phyloP scores from a whole-genome alignment of 257 asterid species.

The Solanum appendiculatum region DNA sequence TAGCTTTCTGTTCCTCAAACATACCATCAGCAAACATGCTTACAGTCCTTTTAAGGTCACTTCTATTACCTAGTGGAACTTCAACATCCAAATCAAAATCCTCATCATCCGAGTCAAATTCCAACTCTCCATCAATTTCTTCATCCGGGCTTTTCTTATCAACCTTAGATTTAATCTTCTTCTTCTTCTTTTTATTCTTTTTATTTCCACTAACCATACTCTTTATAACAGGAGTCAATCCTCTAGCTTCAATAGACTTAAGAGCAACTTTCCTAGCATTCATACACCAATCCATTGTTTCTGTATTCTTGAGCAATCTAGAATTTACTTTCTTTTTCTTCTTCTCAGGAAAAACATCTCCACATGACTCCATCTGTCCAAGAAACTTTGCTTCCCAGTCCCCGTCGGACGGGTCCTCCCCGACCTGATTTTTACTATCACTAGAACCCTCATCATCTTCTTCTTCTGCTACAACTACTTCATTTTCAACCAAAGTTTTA shows the following conservation, averaged over 20 bases:
- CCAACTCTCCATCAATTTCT: slow-evolving; percentile 30
- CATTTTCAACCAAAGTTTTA: slow-evolving; percentile 15
- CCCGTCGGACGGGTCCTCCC: slow-evolving; percentile 6
- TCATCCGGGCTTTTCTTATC: slow-evolving; percentile 4
- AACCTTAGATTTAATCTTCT: slow-evolving; percentile 27
- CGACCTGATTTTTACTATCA: neutral
- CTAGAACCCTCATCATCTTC: neutral
- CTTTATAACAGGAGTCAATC: slow-evolving; percentile 51
- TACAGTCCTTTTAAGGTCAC: slow-evolving; percentile 37
- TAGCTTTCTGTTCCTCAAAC: slow-evolving; percentile 59
- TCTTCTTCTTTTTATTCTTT: slow-evolving; percentile 45
- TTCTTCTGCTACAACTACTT: neutral
- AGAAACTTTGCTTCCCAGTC: slow-evolving; percentile 82
- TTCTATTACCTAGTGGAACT: slow-evolving; percentile 9
- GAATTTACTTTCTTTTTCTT: slow-evolving; percentile 34
- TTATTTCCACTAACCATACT: slow-evolving; percentile 33
- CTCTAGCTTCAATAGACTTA: slow-evolving; percentile 81
- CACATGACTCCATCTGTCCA: slow-evolving; percentile 31
- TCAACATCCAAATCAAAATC: slow-evolving; percentile 18
- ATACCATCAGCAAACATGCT: slow-evolving; percentile 63
- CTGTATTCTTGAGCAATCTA: slow-evolving; percentile 38
- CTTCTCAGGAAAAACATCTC: slow-evolving; percentile 27
- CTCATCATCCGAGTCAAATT: slow-evolving; percentile 22
- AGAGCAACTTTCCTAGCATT: slow-evolving; percentile 88
- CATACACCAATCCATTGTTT: slow-evolving; percentile 83